A percentile compares a stretch with the other conserved stretches of the same genome.
Conservation (phyloP, 2,329 filamentous ascomycete species). For the Macrophomina tecta region DNA sequence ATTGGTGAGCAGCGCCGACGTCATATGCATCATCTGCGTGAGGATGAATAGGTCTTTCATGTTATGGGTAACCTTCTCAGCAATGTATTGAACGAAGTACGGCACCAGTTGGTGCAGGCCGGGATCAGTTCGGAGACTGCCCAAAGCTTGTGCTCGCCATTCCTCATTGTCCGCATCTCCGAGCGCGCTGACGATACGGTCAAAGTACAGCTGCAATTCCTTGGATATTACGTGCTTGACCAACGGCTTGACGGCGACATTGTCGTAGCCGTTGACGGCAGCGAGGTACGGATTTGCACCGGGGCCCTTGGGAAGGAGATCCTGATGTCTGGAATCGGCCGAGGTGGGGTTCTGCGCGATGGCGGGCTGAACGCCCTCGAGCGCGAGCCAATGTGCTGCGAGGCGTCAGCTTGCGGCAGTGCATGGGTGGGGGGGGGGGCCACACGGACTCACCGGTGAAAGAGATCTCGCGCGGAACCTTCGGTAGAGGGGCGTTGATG, state of each 20-base stretch:
- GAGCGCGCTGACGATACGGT: conserved; percentile 88
- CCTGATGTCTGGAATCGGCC: conserved; percentile 80
- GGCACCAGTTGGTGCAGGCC: conserved; percentile 94
- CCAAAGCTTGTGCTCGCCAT: conserved; percentile 82
- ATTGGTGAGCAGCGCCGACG: conserved; percentile 83
- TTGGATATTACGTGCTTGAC: conserved; percentile 97
- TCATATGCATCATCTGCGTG: conserved; percentile 89
- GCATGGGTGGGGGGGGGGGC: not conserved
- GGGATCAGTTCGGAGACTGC: conserved; percentile 85
- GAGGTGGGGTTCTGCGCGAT: conserved; percentile 96
- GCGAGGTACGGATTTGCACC: conserved; percentile 86
- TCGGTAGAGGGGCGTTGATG: conserved; percentile 93
- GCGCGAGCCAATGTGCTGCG: conserved; percentile 91
- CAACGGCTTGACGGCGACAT: conserved; percentile 81
- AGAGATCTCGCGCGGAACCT: conserved; percentile 89
- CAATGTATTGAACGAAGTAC: conserved; percentile 95
- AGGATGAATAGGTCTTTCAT: conserved; percentile 89
- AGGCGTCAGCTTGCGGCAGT: conserved; percentile 25
- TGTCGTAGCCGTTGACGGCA: conserved; percentile 82
- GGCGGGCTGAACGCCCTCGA: conserved; percentile 95
- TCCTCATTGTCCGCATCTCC: conserved; percentile 88
- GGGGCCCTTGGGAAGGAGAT: conserved; percentile 87
- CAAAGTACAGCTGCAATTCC: conserved; percentile 95
- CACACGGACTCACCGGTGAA: conserved; percentile 73
- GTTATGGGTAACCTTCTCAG: conserved; percentile 93